Evolutionary conservation across 805 yeast genomes (phyloP), one percentile per base, ranked within the genome.

Genomic region (Yamadazyma paraphyllophila): DNA sequence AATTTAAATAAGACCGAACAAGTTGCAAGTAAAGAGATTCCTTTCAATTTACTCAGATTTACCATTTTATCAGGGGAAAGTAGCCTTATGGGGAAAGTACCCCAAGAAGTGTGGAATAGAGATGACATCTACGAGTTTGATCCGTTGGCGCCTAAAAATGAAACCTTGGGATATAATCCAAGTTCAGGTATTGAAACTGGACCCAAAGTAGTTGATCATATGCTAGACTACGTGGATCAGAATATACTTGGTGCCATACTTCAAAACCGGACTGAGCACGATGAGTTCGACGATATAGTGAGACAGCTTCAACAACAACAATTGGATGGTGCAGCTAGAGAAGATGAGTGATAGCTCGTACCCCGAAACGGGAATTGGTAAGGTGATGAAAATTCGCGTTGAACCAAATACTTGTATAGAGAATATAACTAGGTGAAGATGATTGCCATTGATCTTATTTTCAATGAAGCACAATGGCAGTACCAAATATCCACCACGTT

Each of bases 11-110:
- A 43, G 20, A 24, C 39, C n/a, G 36, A 31, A 8, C 29, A 30
- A 7, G 29, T 32, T 12, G 45, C 47, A 7, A 33, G 39, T 3
- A 44, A 45, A 7, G 64, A 64, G n/a, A 68, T 84, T 0, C 90
- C 92, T 1, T 57, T 65, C 4, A 85, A 84, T 55, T 67, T 87
- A 47, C 54, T 85, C 10, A 71, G 96, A 46, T 84, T 85, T 62
- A 83, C 82, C 2, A 73, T 86, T 27, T 62, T 86, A 35, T 82
- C 90, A 0, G 87, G 85, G 13, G 94, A 85, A 60, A 80, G 80
- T 17, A 75, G 80, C 35, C 74, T 83, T 1, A 81, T 86, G 85
- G 87, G 88, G 1, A 77, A 78, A 52, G 70, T 85, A 17, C 95
- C 95, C 0, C 56, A 71, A 20, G 54, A 63, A 2, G 71, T 84